Evolutionary conservation across 805 yeast genomes (phyloP), one percentile per base, ranked within the genome.

Genomic region (Wickerhamomyces subpelliculosus): DNA sequence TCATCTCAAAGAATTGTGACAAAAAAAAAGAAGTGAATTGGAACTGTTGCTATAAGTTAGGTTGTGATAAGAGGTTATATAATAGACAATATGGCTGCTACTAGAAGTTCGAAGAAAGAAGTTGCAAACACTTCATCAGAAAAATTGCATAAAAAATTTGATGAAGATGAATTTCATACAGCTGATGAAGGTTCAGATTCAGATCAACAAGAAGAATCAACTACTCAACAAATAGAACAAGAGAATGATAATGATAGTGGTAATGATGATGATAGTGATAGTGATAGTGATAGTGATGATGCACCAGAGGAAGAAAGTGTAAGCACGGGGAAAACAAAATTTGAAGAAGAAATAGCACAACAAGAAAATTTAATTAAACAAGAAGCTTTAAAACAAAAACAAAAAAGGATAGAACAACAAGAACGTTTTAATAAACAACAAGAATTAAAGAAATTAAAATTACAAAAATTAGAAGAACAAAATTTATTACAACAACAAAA

Each of bases 271-370:
- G 36, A 41, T 10, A 38, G 32, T 19, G 58, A 52, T 17, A 49
- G 55, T 33, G 59, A 50, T 18, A 49, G 49, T 36, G 61, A 51
- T 34, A 49, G 53, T 27, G 68, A 62, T 41, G 76, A 69, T 17
- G 75, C 78, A 1, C 78, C 79, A 37, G 76, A 71, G 40, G 78
- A 72, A 45, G 75, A 68, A 35, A 57, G 58, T 9, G 36, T 60
- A 34, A 42, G 58, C 30, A 28, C 53, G 24, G 62, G 61, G 20
- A 48, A 49, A 27, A 27, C 44, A 17, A 36, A 45, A 38, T 35
- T 51, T 27, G 56, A 60, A 43, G 41, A 46, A 35, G 39, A 55
- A 43, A 32, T 49, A 33, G 44, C 49, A 44, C 41, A 55, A 27
- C 46, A 56, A 32, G 60, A 53, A 35, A 53, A 57, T 26, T 48